A percentile compares a stretch with the other conserved stretches of the same genome.
Conservation (phyloP, 805 yeast species). For the Schwanniomyces occidentalis region DNA sequence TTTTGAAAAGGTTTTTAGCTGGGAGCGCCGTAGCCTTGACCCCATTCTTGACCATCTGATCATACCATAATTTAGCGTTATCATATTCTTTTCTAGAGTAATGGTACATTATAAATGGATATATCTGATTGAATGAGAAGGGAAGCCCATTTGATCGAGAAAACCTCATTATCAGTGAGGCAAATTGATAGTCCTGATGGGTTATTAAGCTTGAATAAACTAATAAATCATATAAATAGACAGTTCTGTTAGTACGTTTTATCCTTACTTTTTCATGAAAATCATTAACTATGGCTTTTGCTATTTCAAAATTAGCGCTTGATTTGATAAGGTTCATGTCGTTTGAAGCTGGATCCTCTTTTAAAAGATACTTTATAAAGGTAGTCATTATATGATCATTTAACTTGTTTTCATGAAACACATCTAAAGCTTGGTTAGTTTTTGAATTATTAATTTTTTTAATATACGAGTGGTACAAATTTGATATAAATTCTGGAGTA, state of each 20-base stretch:
- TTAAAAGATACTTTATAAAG: slow-evolving; percentile 26
- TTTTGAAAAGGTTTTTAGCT: slow-evolving; percentile 27
- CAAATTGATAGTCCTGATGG: slow-evolving; percentile 37
- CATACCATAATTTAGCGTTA: slow-evolving; percentile 39
- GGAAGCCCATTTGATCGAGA: slow-evolving; percentile 29
- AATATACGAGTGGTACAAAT: slow-evolving; percentile 23
- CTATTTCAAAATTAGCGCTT: slow-evolving; percentile 18
- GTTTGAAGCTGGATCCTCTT: slow-evolving; percentile 16
- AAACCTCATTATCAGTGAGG: slow-evolving; percentile 26
- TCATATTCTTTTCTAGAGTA: slow-evolving; percentile 28
- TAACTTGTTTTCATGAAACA: slow-evolving; percentile 13
- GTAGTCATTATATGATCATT: slow-evolving; percentile 20
- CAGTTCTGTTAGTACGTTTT: slow-evolving; percentile 14
- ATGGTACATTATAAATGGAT: slow-evolving; percentile 39
- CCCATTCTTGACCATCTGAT: slow-evolving; percentile 30
- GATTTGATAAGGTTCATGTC: slow-evolving; percentile 16
- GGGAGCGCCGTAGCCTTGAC: slow-evolving; percentile 28
- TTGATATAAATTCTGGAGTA: slow-evolving; percentile 17
- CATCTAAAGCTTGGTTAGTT: slow-evolving; percentile 3
- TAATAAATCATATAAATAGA: slow-evolving; percentile 30
- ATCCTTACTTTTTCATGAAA: slow-evolving; percentile 19
- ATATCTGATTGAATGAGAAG: slow-evolving; percentile 39
- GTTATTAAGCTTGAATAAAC: slow-evolving; percentile 27
- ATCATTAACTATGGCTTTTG: slow-evolving; percentile 26
- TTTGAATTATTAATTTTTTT: slow-evolving; percentile 2